Percentiles rank a stretch among this genome's conserved stretches.
These are phyloP conservation scores for Xylariaceae sp. DNA, from an alignment of 2,329 filamentous ascomycete species.

Conservation along the genomic window DNA sequence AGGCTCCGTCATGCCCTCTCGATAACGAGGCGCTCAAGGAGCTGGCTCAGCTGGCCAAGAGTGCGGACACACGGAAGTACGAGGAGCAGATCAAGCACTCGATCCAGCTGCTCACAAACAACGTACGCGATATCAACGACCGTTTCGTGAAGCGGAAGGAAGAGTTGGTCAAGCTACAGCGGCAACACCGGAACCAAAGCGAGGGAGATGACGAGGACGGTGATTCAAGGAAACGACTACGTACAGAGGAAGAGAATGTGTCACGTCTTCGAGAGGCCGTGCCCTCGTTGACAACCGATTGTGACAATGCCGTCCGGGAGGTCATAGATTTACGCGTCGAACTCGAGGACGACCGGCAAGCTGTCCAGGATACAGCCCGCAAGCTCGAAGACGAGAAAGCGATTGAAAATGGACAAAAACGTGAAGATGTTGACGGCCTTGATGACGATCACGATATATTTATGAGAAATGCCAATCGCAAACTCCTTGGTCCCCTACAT, in stretches of 20 bases:
- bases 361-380: slow-evolving; percentile 36
- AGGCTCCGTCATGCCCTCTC: slow-evolving; percentile 44
- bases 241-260: slow-evolving; percentile 36
- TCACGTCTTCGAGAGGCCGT: slow-evolving; percentile 38
- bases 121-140: slow-evolving; percentile 48
- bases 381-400: slow-evolving; percentile 27
- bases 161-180: slow-evolving; percentile 31
- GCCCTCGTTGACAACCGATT: slow-evolving; percentile 38
- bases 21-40: slow-evolving; percentile 35
- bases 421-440: slow-evolving; percentile 25
- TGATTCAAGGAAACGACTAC: slow-evolving; percentile 34
- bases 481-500: slow-evolving; percentile 29
- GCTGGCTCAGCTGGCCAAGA: slow-evolving; percentile 41
- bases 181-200: slow-evolving; percentile 20
- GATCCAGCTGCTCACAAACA: slow-evolving; percentile 39
- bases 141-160: slow-evolving; percentile 34
- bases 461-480: slow-evolving; percentile 25
- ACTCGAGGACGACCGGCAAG: slow-evolving; percentile 43
- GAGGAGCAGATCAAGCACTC: slow-evolving; percentile 44
- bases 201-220: slow-evolving; percentile 29
- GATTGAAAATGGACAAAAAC: slow-evolving; percentile 19
- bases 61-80: slow-evolving; percentile 39
- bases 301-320: slow-evolving; percentile 44
- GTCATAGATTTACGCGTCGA: slow-evolving; percentile 46
- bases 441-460: slow-evolving; percentile 29